These are phyloP conservation scores for Exophiala aquamarina DNA, from an alignment of 2,329 filamentous ascomycete species.

Conservation along the genomic window DNA sequence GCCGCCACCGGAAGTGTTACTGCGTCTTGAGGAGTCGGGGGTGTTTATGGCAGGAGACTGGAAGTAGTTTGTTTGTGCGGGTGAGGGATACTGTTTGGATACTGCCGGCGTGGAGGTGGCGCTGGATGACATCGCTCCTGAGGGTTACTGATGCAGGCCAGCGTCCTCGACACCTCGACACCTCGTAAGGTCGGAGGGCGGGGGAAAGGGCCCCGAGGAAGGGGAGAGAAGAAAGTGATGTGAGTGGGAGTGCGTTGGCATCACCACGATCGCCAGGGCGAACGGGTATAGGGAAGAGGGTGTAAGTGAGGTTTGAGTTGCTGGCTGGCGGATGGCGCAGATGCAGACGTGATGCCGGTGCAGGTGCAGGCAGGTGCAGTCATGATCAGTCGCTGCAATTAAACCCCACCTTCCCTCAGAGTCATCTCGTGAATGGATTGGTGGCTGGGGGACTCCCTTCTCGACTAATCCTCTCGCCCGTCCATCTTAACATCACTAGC, in stretches of 20 bases:
- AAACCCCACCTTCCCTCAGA: not conserved
- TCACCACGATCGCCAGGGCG: not conserved
- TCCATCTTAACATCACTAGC: too few relatives aligned
- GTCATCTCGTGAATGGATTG: too few relatives aligned
- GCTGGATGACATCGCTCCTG: slow-evolving; percentile 27
- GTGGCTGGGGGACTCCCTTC: too few relatives aligned
- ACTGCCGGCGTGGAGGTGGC: slow-evolving; percentile 20
- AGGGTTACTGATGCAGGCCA: too few relatives aligned
- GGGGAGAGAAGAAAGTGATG: not conserved
- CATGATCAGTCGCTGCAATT: not conserved
- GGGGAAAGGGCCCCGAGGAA: not conserved
- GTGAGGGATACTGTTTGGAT: slow-evolving; percentile 21
- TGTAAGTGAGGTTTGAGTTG: slow-evolving; percentile 11
- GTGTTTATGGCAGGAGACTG: slow-evolving; percentile 16
- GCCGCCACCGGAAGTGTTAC: slow-evolving; percentile 41
- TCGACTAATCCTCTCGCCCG: too few relatives aligned
- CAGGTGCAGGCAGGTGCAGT: not conserved
- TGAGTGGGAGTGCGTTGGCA: not conserved
- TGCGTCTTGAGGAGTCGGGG: slow-evolving; percentile 33
- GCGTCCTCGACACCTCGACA: slow-evolving; percentile 21
- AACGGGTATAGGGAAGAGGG: not conserved
- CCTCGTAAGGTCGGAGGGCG: not conserved
- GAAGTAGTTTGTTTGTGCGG: slow-evolving; percentile 20
- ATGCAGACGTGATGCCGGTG: not conserved
- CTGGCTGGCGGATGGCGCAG: slow-evolving; percentile 1